Base-by-base conservation (phyloP, 2,329 filamentous ascomycete genomes). In the Exutisphaerella laricina region DNA sequence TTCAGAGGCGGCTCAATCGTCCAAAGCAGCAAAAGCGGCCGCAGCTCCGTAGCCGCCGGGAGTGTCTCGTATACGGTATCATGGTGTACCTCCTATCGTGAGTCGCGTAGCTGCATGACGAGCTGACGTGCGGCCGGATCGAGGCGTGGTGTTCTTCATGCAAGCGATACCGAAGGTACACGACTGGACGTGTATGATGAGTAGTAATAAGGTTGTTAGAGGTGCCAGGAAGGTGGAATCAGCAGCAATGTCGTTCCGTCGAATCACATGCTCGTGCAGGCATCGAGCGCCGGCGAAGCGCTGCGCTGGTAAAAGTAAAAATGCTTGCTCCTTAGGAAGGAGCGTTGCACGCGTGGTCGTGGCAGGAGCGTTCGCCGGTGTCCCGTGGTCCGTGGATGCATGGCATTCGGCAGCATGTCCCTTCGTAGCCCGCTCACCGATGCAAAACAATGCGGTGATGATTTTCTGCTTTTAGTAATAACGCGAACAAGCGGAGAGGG, bases 41-140 rank as follows among this genome's bases (percentile, higher is more conserved):
- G 10, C 16, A 12, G 23, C 23, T 29, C 36, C 25, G 36, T 13
- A 39, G 25, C 36, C 36, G 36, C 36, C 14, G 14, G 6, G 30
- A 33, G 7, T 18, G 5, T 18, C 30, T 7, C n/a, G n/a, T n/a
- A n/a, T n/a, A n/a, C n/a, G n/a, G n/a, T n/a, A n/a, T n/a, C n/a
- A n/a, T n/a, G n/a, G n/a, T n/a, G n/a, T n/a, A n/a, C 20, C 8
- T 13, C 20, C 14, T 16, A 32, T 13, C 30, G 14, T 32, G 7
- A 32, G 29, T 13, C 29, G 13, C 29, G 13, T 32, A 14, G 29
- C 6, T 32, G 18, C 29, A 16, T 32, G 7, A 5, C 7, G 18
- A 32, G 30, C 30, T 32, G 30, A 33, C 30, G 5, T 33, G 30
- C 9, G 14, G 30, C 30, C 14, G 14, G 30, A 18, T 18, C 9